Evolutionary conservation across 2,329 filamentous ascomycete genomes (phyloP), one percentile per base, ranked within the genome.

Genomic region (Bimuria novae-zelandiae): DNA sequence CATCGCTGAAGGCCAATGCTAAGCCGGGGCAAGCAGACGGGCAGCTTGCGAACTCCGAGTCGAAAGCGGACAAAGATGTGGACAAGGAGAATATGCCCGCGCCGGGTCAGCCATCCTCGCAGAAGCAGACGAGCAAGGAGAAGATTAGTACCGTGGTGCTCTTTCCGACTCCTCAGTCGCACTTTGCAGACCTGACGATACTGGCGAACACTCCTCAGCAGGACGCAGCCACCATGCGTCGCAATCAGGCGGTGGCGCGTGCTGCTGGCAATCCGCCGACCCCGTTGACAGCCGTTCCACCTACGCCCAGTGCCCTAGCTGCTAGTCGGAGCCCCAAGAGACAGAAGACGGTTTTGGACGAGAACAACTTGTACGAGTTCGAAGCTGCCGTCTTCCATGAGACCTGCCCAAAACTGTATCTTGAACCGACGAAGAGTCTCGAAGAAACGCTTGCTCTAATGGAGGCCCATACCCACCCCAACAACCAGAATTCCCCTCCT

Each of bases 131-230:
- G 12, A 58, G 69, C 4, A 69, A 77, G 5, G 78, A 78, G 57
- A 88, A 82, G 57, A 77, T 93, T 12, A 86, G 81, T 59, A 96
- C 91, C 0, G 82, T 89, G 2, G 93, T 97, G 5, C 81, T 99
- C 14, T 89, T 91, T 55, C 92, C 93, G 3, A 97, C 94, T 0
- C 79, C 85, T 3, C 83, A 91, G 60, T 91, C 87, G 17, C 76
- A 90, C 43, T 83, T 92, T 53, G 82, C 84, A 46, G 93, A 97
- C 68, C 80, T 97, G 43, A 80, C 86, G 36, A 81, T 94, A 42
- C 88, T 93, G 63, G 86, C 89, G 1, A 85, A 82, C 16, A 95
- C 90, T 0, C 87, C 89, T 2, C 62, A 73, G 7, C 66, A 73
- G 4, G 83, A 77, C 74, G 79, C 75, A 63, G 78, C 77, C 64